Evolutionary conservation across 2,329 filamentous ascomycete genomes (phyloP), one percentile per base, ranked within the genome.

Genomic region (Colletotrichum trifolii): DNA sequence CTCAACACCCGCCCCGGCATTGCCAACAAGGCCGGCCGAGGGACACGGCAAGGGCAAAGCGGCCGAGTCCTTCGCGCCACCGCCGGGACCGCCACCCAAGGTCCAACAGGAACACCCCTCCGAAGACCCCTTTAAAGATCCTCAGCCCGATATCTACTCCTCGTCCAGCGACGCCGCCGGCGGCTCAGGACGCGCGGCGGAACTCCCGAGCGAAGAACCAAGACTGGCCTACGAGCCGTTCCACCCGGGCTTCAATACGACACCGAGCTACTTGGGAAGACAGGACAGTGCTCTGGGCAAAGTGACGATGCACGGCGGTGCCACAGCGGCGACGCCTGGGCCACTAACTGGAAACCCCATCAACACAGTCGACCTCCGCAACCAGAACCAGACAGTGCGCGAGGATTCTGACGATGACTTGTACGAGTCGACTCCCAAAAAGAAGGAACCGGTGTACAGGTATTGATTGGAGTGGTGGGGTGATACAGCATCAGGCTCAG

Each of bases 211-310:
- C n/a, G 75, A 78, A 35, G 75, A 80, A 56, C 77, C 78, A 3
- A 71, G 73, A 3, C 70, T 77, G 36, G 71, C 73, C 6, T 69
- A 69, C 25, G 79, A 82, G 63, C 76, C 78, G 6, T 81, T 76
- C 67, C 74, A 80, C 52, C 78, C 79, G 2, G 78, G 79, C 17
- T 73, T 72, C 67, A 67, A 60, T 50, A 48, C 66, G 56, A 77
- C 75, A 13, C 71, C 71, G 34, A 77, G 77, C 67, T 79, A 79
- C 54, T 46, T 74, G 2, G 74, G 72, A 47, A 73, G 78, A 40
- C 79, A 81, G 68, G 78, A 81, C 13, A 81, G 79, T 60, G 78
- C 78, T 17, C 58, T 77, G 46, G 78, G 75, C 43, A 80, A 80
- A 70, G 71, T 79, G 64, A 68, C 76, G 8, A 81, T 81, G 80